phyloP scores from a whole-genome alignment of 1,284 basidiomycete species.

The Vanrija sp. region DNA sequence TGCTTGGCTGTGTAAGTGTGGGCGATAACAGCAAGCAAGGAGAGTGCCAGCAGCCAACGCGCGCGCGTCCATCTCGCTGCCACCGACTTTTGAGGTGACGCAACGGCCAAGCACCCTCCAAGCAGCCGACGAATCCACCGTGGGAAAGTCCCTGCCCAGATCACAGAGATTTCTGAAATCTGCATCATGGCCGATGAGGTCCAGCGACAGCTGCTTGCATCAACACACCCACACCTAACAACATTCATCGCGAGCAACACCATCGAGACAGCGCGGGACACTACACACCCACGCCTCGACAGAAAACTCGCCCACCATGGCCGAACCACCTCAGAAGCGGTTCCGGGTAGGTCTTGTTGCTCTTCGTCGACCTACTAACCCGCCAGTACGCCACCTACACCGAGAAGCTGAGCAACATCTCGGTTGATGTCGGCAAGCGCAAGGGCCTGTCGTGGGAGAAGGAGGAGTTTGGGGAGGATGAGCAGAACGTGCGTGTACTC shows the following conservation, averaged over 20 bases:
- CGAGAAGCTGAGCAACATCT: slow-evolving; percentile 42
- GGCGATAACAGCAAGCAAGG: too few species aligned
- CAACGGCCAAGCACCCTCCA: background rate
- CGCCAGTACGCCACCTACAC: slow-evolving; percentile 45
- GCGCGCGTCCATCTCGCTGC: background rate
- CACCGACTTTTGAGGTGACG: background rate
- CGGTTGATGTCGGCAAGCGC: slow-evolving; percentile 42
- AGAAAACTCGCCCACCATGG: slow-evolving; percentile 21
- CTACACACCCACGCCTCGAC: background rate
- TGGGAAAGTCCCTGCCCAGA: background rate
- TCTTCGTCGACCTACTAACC: background rate
- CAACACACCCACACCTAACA: background rate
- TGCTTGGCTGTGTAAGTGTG: background rate
- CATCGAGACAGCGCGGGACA: slow-evolving; percentile 1
- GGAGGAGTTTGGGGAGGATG: slow-evolving; percentile 40
- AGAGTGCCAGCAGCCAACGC: too few species aligned
- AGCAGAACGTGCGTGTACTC: slow-evolving; percentile 31
- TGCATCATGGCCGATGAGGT: background rate
- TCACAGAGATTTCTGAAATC: background rate
- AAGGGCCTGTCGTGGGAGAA: slow-evolving; percentile 45
- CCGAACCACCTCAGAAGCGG: slow-evolving; percentile 43
- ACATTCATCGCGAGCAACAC: background rate
- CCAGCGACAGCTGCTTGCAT: background rate
- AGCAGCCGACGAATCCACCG: background rate
- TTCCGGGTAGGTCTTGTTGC: slow-evolving; percentile 30